Evolutionary conservation across 73 alveolate genomes (phyloP).

Genomic region (Tetrahymena elliotti): DNA sequence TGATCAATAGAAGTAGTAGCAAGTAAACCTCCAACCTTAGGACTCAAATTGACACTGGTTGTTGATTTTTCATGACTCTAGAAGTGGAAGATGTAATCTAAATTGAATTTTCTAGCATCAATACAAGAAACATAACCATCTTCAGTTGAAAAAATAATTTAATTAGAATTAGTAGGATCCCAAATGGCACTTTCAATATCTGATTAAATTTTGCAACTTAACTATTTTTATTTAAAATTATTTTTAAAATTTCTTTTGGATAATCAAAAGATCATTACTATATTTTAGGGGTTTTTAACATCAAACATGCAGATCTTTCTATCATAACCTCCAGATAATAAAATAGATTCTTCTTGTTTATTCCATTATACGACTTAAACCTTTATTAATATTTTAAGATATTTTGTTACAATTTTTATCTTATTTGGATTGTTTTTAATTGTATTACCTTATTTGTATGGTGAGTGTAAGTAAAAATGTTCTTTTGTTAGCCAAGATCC

Average conservation of each 20-base stretch:
- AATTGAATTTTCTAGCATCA: slow-evolving; percentile 74
- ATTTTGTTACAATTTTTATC: too few relatives aligned
- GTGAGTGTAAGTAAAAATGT: slow-evolving; percentile 59
- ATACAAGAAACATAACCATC: slow-evolving; percentile 82
- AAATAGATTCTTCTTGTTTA: slow-evolving; percentile 66
- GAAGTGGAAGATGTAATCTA: slow-evolving; percentile 52
- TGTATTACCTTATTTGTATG: slow-evolving; percentile 66
- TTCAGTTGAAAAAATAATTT: slow-evolving; percentile 80
- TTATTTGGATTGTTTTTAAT: too few relatives aligned
- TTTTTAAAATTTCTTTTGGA: background rate
- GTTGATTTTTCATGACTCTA: slow-evolving; percentile 84
- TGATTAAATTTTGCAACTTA: slow-evolving; percentile 20
- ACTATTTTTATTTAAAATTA: background rate
- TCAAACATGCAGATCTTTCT: slow-evolving; percentile 68
- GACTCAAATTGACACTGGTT: slow-evolving; percentile 70
- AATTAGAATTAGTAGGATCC: slow-evolving; percentile 75
- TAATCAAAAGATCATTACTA: slow-evolving; percentile 39
- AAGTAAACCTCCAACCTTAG: slow-evolving; percentile 67
- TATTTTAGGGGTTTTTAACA: slow-evolving; percentile 60
- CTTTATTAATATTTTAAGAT: background rate
- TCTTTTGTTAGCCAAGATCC: slow-evolving; percentile 72
- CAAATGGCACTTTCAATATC: slow-evolving; percentile 85
- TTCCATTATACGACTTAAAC: slow-evolving; percentile 88
- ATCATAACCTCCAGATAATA: slow-evolving; percentile 89
- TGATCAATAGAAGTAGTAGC: slow-evolving; percentile 90